A percentile compares a stretch with the other conserved stretches of the same genome.
Conservation (phyloP, 768 basidiomycete species). For the Chlorophyllum brunneum region DNA sequence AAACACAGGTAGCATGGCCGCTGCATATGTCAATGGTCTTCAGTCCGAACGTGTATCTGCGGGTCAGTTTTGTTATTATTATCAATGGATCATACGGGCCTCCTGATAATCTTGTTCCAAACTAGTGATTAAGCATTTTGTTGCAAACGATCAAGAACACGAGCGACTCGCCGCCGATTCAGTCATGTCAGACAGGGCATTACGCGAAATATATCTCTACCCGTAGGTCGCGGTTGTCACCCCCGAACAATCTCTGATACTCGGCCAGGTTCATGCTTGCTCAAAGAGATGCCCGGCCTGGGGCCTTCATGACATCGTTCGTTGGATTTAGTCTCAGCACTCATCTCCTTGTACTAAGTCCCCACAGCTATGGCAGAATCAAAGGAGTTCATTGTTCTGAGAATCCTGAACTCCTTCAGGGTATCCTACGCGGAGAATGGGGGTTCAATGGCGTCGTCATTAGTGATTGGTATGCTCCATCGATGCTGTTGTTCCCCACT, state of each 20-base stretch:
- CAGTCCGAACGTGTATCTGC: constrained; percentile 65
- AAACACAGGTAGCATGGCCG: constrained; percentile 51
- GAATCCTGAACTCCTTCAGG: constrained; percentile 53
- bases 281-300: constrained; percentile 55
- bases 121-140: constrained; percentile 68
- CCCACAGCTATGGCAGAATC: constrained; percentile 62
- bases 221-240: constrained; percentile 40
- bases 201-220: constrained; percentile 70
- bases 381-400: constrained; percentile 72
- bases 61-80: constrained; percentile 24
- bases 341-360: neutral
- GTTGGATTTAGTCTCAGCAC: constrained; percentile 13
- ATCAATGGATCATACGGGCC: neutral
- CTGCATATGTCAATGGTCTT: constrained; percentile 66
- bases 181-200: constrained; percentile 58
- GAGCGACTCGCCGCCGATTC: constrained; percentile 64
- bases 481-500: neutral
- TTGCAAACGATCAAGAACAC: constrained; percentile 71
- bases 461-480: constrained; percentile 63
- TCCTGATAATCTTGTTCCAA: neutral
- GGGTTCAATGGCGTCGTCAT: constrained; percentile 65
- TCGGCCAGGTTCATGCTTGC: constrained; percentile 61
- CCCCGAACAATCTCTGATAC: constrained; percentile 2
- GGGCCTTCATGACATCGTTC: constrained; percentile 67
- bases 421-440: constrained; percentile 74